Conservation (phyloP, 176 grass and related monocot species). For the Ensete ventricosum region DNA sequence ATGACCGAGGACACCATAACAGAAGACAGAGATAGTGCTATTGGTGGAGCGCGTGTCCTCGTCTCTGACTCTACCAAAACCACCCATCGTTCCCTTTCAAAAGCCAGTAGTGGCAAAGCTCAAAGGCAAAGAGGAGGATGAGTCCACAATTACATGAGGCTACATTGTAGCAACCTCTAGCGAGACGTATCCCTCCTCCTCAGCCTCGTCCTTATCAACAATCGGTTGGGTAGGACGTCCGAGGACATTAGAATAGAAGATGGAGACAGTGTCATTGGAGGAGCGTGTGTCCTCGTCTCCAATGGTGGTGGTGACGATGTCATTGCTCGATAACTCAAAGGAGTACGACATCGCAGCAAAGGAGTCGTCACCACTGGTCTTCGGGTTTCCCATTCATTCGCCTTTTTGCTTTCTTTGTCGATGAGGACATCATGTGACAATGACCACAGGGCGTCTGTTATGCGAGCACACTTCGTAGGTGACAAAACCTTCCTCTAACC, state of each 20-base stretch:
- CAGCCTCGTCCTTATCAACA: not conserved
- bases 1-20: too few species aligned
- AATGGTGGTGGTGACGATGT: not conserved
- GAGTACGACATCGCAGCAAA: not conserved
- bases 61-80: not conserved
- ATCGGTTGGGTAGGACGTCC: conserved; percentile 4
- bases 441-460: too few species aligned
- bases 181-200: conserved; percentile 17
- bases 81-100: not conserved
- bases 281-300: not conserved
- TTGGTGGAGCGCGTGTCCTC: too few species aligned
- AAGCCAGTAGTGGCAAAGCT: conserved; percentile 9
- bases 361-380: not conserved
- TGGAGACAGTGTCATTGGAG: conserved; percentile 12
- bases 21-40: too few species aligned
- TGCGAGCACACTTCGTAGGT: too few species aligned
- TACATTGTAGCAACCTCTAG: not conserved
- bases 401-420: too few species aligned
- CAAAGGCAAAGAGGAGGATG: conserved; percentile 2
- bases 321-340: conserved; percentile 54
- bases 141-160: not conserved
- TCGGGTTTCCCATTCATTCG: too few species aligned
- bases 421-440: too few species aligned
- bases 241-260: conserved; percentile 30
- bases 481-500: too few species aligned